Evolutionary conservation across 2,329 filamentous ascomycete genomes (phyloP).

Genomic region (Monilinia fructigena): DNA sequence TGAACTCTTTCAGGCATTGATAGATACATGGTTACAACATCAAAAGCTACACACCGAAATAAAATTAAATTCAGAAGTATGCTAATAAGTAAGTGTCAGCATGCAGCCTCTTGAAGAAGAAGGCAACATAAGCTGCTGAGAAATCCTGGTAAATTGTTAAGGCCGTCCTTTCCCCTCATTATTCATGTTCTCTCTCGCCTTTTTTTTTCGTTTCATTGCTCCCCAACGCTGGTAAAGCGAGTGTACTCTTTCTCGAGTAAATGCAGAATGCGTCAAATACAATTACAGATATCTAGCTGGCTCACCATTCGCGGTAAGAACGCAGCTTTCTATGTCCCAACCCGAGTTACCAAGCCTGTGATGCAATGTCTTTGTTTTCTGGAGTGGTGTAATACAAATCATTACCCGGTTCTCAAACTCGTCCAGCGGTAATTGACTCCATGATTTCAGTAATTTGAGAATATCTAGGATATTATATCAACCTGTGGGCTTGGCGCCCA

Average conservation of each 20-base stretch:
- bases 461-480: neutral
- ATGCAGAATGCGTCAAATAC: slow-evolving; percentile 25
- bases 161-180: neutral
- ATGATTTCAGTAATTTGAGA: neutral
- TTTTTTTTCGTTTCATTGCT: neutral
- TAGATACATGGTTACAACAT: neutral
- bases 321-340: neutral
- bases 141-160: neutral
- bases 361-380: neutral
- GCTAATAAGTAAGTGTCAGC: neutral
- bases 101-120: neutral
- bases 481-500: neutral
- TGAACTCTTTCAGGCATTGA: neutral
- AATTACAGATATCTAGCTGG: slow-evolving; percentile 8
- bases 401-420: neutral
- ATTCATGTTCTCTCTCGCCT: neutral
- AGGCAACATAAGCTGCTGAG: neutral
- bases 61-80: neutral
- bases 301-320: neutral
- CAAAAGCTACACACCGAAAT: neutral
- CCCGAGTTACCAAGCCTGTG: neutral
- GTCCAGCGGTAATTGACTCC: neutral
- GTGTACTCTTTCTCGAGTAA: neutral
- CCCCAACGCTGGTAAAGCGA: neutral
- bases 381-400: neutral